Evolutionary conservation across 192 early-diverging fungal genomes (phyloP).

Genomic region (Entomortierella beljakovae): DNA sequence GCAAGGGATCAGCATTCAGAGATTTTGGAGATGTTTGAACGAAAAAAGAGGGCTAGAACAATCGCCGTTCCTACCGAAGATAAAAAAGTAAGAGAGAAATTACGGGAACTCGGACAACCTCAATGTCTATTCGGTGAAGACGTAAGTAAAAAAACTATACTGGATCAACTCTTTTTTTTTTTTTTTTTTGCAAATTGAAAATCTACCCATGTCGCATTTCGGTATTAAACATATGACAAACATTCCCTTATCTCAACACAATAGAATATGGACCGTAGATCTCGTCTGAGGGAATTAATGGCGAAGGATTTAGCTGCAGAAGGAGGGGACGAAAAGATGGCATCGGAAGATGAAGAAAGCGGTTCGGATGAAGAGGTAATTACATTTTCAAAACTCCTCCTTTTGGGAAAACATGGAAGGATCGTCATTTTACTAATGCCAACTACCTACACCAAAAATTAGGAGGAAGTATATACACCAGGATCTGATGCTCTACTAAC

Average conservation of each 20-base stretch:
- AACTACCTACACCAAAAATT: too few species aligned
- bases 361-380: constrained; percentile 44
- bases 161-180: constrained; percentile 25
- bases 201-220: too few species aligned
- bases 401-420: too few species aligned
- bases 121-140: constrained; percentile 96
- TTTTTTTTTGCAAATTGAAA: constrained; percentile 1
- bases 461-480: constrained; percentile 87
- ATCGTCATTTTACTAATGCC: too few species aligned
- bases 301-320: constrained; percentile 62
- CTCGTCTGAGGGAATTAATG: constrained; percentile 82
- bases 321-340: constrained; percentile 61
- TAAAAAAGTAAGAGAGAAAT: constrained; percentile 72
- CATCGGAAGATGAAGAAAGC: constrained; percentile 67
- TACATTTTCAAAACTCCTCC: too few species aligned
- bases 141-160: constrained; percentile 56
- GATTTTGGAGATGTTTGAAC: constrained; percentile 77
- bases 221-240: too few species aligned
- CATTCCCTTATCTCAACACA: not conserved
- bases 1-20: constrained; percentile 64
- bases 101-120: constrained; percentile 86
- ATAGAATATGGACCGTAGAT: constrained; percentile 68
- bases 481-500: constrained; percentile 77
- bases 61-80: constrained; percentile 96
- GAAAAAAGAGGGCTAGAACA: constrained; percentile 78